Conservation (phyloP, 306 rosid species). For the Psophocarpus tetragonolobus region DNA sequence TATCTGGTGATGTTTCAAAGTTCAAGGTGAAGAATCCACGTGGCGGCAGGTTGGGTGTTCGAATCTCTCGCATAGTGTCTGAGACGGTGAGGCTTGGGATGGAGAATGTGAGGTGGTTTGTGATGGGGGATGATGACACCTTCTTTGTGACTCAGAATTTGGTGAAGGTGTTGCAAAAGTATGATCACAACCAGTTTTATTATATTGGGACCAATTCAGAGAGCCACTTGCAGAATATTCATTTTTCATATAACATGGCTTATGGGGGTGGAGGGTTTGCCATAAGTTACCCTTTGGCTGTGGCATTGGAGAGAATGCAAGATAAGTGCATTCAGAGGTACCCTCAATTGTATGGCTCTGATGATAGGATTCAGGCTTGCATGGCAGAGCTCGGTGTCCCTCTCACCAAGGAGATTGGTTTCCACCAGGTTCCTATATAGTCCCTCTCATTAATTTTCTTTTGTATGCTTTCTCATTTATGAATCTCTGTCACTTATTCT, state of each 20-base stretch:
- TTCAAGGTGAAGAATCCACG: slow-evolving; percentile 45
- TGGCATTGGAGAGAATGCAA: slow-evolving; percentile 58
- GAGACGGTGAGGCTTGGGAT: slow-evolving; percentile 37
- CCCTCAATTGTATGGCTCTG: slow-evolving; percentile 61
- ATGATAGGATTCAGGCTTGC: slow-evolving; percentile 76
- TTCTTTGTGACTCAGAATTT: slow-evolving; percentile 61
- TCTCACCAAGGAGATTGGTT: slow-evolving; percentile 63
- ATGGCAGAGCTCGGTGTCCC: slow-evolving; percentile 83
- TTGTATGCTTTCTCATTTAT: neutral
- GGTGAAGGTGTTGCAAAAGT: slow-evolving; percentile 55
- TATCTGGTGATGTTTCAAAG: slow-evolving; percentile 47
- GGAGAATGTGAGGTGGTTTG: slow-evolving; percentile 51
- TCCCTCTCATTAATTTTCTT: neutral
- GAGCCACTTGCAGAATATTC: slow-evolving; percentile 66
- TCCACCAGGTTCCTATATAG: slow-evolving; percentile 60
- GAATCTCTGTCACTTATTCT: neutral
- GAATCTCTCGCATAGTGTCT: slow-evolving; percentile 49
- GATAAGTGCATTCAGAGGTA: slow-evolving; percentile 60
- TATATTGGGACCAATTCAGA: slow-evolving; percentile 68
- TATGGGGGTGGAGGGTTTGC: slow-evolving; percentile 81
- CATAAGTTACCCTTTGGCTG: slow-evolving; percentile 60
- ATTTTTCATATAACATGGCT: slow-evolving; percentile 69
- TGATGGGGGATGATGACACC: slow-evolving; percentile 72
- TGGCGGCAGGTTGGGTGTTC: slow-evolving; percentile 51
- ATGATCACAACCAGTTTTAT: slow-evolving; percentile 58